A percentile compares a stretch with the other conserved stretches of the same genome.
Evolutionary conservation across 2,329 filamentous ascomycete genomes (phyloP).

Genomic region (Colletotrichum godetiae): DNA sequence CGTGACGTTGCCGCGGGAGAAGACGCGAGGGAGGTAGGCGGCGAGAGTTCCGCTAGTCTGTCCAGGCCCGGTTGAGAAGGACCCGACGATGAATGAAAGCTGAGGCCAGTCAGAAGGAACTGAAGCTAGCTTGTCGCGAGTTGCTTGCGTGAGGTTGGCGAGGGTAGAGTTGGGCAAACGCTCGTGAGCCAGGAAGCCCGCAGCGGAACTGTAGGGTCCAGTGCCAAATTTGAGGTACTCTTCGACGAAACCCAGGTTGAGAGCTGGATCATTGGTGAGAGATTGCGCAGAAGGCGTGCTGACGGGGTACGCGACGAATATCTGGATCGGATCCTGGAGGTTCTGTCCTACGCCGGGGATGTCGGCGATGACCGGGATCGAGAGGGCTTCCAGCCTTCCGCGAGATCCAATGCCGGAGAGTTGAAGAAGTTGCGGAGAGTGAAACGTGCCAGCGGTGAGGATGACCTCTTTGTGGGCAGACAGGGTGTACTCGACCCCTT

Average conservation of each 20-base stretch:
- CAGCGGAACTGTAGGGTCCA: slow-evolving; percentile 30
- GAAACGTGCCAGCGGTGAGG: slow-evolving; percentile 82
- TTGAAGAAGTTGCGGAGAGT: slow-evolving; percentile 77
- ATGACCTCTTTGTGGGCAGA: slow-evolving; percentile 72
- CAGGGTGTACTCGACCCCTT: slow-evolving; percentile 35
- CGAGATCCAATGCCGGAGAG: slow-evolving; percentile 63
- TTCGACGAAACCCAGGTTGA: neutral
- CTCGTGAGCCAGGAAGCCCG: slow-evolving; percentile 28
- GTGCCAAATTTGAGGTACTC: slow-evolving; percentile 22
- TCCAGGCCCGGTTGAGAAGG: slow-evolving; percentile 1
- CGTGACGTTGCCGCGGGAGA: slow-evolving; percentile 56
- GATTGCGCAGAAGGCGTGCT: slow-evolving; percentile 19
- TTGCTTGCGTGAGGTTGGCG: slow-evolving; percentile 7
- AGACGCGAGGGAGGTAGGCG: slow-evolving; percentile 43
- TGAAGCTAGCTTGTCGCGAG: slow-evolving; percentile 6
- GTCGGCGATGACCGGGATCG: slow-evolving; percentile 59
- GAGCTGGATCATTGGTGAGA: slow-evolving; percentile 12
- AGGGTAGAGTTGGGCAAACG: slow-evolving; percentile 20
- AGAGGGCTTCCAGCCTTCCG: slow-evolving; percentile 48
- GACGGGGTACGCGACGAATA: slow-evolving; percentile 27
- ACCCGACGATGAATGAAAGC: slow-evolving; percentile 14
- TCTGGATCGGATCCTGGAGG: slow-evolving; percentile 81
- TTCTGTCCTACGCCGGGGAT: slow-evolving; percentile 82
- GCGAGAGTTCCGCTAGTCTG: slow-evolving; percentile 44
- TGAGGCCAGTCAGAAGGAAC: slow-evolving; percentile 28